A percentile compares a stretch with the other conserved stretches of the same genome.
Conservation (phyloP, 2,329 filamentous ascomycete genomes). For the Verticillium dahliae region DNA sequence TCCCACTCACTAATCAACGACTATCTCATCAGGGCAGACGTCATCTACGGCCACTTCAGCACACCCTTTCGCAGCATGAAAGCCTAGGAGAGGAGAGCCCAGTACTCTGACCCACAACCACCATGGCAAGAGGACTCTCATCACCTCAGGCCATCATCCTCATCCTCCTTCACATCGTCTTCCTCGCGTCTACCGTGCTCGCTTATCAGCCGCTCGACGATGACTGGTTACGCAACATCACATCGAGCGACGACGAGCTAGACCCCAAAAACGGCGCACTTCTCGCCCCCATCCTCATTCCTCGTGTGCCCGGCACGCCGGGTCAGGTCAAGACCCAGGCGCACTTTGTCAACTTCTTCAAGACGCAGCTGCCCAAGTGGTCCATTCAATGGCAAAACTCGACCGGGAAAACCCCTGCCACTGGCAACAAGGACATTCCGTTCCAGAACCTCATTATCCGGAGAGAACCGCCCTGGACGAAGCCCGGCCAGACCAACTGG, state of each 20-base stretch:
- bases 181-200: slow-evolving; percentile 16
- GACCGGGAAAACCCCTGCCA: slow-evolving; percentile 61
- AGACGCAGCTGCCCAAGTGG: slow-evolving; percentile 61
- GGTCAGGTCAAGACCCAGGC: slow-evolving; percentile 60
- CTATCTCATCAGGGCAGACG: not conserved
- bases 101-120: not conserved
- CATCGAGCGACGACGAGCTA: slow-evolving; percentile 59
- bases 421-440: slow-evolving; percentile 55
- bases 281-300: slow-evolving; percentile 68
- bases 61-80: not conserved
- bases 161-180: slow-evolving; percentile 10
- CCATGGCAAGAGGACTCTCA: not conserved
- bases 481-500: slow-evolving; percentile 61
- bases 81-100: not conserved
- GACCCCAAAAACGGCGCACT: slow-evolving; percentile 60
- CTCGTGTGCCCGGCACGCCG: slow-evolving; percentile 68
- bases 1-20: not conserved
- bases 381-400: slow-evolving; percentile 68
- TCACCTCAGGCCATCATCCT: not conserved
- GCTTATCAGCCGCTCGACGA: slow-evolving; percentile 51
- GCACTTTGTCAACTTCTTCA: slow-evolving; percentile 70
- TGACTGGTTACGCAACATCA: slow-evolving; percentile 55
- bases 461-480: slow-evolving; percentile 71
- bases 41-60: not conserved
- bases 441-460: slow-evolving; percentile 74